A percentile compares a stretch with the other conserved stretches of the same genome.
Evolutionary conservation across 2,329 filamentous ascomycete species (phyloP).

Genomic region (Podosphaera xanthii): DNA sequence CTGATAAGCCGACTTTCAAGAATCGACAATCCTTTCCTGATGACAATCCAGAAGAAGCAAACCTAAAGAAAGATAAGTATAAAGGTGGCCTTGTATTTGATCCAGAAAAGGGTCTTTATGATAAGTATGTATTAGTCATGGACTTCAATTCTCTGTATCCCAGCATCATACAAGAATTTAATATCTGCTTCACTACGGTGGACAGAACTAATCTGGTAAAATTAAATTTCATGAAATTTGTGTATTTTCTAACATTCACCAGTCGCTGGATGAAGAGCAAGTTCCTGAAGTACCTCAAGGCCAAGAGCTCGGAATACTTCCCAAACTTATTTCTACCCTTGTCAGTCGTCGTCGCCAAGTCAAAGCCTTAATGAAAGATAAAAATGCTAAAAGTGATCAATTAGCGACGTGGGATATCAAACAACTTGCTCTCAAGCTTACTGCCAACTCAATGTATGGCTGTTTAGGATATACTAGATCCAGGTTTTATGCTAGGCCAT

Average conservation of each 20-base stretch:
- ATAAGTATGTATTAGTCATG: slow-evolving; percentile 97
- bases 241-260: slow-evolving; percentile 8
- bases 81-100: slow-evolving; percentile 98
- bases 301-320: slow-evolving; percentile 65
- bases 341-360: slow-evolving; percentile 77
- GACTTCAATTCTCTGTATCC: slow-evolving; percentile 99
- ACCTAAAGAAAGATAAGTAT: slow-evolving; percentile 97
- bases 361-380: slow-evolving; percentile 93
- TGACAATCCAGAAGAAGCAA: slow-evolving; percentile 40
- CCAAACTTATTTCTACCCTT: slow-evolving; percentile 73
- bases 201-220: slow-evolving; percentile 42
- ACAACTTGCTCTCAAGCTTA: slow-evolving; percentile 87
- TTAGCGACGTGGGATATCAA: slow-evolving; percentile 95
- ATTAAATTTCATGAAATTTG: slow-evolving; percentile 3
- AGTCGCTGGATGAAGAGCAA: slow-evolving; percentile 60
- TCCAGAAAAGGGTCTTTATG: slow-evolving; percentile 89
- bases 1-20: slow-evolving; percentile 74
- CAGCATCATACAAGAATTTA: slow-evolving; percentile 99
- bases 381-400: slow-evolving; percentile 62
- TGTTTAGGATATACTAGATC: slow-evolving; percentile 94
- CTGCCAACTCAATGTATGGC: slow-evolving; percentile 98
- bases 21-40: slow-evolving; percentile 51
- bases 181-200: slow-evolving; percentile 98
- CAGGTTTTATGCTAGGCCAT: slow-evolving; percentile 83
- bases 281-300: slow-evolving; percentile 70